phyloP scores from a whole-genome alignment of 2,329 filamentous ascomycete genomes.

The Colletotrichum noveboracense region DNA sequence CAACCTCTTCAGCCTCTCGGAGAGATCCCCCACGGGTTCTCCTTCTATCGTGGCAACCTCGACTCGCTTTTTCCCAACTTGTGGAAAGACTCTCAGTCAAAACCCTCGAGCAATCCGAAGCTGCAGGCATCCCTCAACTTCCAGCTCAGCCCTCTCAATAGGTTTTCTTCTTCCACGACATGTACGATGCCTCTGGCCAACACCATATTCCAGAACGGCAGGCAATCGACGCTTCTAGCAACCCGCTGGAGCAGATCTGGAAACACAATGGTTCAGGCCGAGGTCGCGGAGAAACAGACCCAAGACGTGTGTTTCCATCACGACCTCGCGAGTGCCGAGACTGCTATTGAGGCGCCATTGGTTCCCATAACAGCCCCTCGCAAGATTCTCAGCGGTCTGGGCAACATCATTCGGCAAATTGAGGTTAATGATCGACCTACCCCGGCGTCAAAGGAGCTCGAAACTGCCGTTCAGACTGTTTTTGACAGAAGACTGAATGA shows the following conservation, averaged over 20 bases:
- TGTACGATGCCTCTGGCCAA: slow-evolving; percentile 73
- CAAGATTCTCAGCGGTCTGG: slow-evolving; percentile 68
- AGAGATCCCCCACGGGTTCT: slow-evolving; percentile 48
- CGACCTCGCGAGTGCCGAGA: slow-evolving; percentile 24
- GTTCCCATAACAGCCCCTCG: slow-evolving; percentile 68
- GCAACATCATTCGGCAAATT: slow-evolving; percentile 78
- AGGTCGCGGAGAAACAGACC: slow-evolving; percentile 39
- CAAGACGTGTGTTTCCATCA: slow-evolving; percentile 37
- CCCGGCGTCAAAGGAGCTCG: slow-evolving; percentile 76
- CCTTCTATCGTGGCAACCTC: slow-evolving; percentile 52
- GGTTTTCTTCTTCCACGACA: slow-evolving; percentile 11
- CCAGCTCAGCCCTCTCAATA: neutral
- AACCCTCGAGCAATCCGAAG: neutral
- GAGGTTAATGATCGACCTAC: slow-evolving; percentile 50
- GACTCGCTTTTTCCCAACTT: slow-evolving; percentile 49
- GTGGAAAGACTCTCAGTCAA: slow-evolving; percentile 35
- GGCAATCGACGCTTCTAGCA: slow-evolving; percentile 61
- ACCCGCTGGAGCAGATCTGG: slow-evolving; percentile 40
- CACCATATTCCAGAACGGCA: slow-evolving; percentile 77
- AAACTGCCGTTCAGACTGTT: slow-evolving; percentile 65
- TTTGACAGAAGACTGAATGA: slow-evolving; percentile 50
- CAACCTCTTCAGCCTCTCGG: slow-evolving; percentile 37
- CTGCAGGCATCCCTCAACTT: slow-evolving; percentile 13
- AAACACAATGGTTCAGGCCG: slow-evolving; percentile 28
- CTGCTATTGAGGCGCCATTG: slow-evolving; percentile 46